Evolutionary conservation across 495 filamentous ascomycete genomes (phyloP).

Genomic region (Rostrohypoxylon terebratum): DNA sequence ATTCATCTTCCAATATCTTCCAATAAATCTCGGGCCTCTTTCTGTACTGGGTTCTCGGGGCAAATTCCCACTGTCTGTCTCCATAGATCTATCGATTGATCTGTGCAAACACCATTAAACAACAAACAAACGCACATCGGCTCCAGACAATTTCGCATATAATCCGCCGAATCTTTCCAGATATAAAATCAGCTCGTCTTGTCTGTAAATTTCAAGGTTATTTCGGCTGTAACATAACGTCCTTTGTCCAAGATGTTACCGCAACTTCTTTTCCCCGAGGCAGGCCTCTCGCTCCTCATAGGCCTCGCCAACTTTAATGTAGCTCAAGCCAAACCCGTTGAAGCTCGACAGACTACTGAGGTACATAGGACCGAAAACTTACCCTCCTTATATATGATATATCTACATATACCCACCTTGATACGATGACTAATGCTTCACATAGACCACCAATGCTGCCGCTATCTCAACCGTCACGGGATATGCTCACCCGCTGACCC

Average conservation of each 20-base stretch:
- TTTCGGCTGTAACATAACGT: slow-evolving; percentile 4
- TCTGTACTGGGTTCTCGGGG: neutral
- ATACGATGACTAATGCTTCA: slow-evolving; percentile 14
- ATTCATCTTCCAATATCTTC: neutral
- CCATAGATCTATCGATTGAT: neutral
- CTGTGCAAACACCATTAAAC: neutral
- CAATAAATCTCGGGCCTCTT: neutral
- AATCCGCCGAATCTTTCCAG: neutral
- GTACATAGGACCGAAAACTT: slow-evolving; percentile 9
- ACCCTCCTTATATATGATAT: neutral
- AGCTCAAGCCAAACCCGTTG: slow-evolving; percentile 29
- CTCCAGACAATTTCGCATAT: neutral
- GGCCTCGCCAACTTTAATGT: slow-evolving; percentile 12
- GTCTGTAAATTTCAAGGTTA: neutral
- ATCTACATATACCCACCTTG: neutral
- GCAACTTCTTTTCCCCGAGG: slow-evolving; percentile 20
- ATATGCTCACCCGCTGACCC: slow-evolving; percentile 45
- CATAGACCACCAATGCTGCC: slow-evolving; percentile 15
- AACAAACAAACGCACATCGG: slow-evolving; percentile 2
- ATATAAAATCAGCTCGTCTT: neutral
- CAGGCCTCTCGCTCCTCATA: slow-evolving; percentile 15
- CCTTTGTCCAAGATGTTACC: slow-evolving; percentile 17
- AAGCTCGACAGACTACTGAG: slow-evolving; percentile 24
- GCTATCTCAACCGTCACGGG: slow-evolving; percentile 43
- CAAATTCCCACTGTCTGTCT: neutral